A percentile compares a stretch with the other conserved stretches of the same genome.
phyloP scores from a whole-genome alignment of 495 filamentous ascomycete genomes.

The Neurospora sp. region DNA sequence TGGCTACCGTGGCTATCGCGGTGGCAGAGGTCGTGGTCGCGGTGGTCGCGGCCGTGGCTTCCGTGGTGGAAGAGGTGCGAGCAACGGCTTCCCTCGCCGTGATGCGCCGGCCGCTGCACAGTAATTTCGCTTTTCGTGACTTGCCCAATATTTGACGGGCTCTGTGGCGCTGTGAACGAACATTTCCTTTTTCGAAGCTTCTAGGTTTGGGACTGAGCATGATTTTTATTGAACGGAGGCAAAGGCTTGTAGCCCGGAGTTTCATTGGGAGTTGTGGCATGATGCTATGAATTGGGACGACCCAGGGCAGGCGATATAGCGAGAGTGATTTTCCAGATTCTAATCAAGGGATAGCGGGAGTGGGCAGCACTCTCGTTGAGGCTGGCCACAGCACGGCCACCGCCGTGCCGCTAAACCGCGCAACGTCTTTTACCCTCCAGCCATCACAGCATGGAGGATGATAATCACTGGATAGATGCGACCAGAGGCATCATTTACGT shows the following conservation, averaged over 20 bases:
- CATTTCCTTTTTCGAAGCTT: slow-evolving; percentile 4
- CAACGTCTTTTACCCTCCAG: background rate
- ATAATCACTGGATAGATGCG: slow-evolving; percentile 7
- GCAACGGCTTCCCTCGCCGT: slow-evolving; percentile 17
- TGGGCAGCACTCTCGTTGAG: background rate
- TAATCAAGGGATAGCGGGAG: slow-evolving; percentile 2
- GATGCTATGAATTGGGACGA: slow-evolving; percentile 13
- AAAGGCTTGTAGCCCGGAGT: slow-evolving; percentile 9
- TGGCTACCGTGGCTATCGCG: slow-evolving; percentile 65
- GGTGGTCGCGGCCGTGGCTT: slow-evolving; percentile 47
- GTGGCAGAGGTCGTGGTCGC: slow-evolving; percentile 59
- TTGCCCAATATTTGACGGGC: background rate
- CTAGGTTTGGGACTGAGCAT: slow-evolving; percentile 8
- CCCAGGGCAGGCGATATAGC: background rate
- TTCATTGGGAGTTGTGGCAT: slow-evolving; percentile 7
- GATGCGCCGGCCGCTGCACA: slow-evolving; percentile 16
- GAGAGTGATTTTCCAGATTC: slow-evolving; percentile 2
- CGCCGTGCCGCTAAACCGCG: background rate
- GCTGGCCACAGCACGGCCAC: background rate
- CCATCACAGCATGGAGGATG: background rate
- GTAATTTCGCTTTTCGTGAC: slow-evolving; percentile 9
- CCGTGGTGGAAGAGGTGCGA: slow-evolving; percentile 35
- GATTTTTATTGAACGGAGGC: slow-evolving; percentile 4
- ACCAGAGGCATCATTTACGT: background rate
- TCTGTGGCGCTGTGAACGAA: slow-evolving; percentile 6